These are phyloP conservation scores for Exophiala dermatitidis DNA, from an alignment of 2,329 filamentous ascomycete species.

Conservation along the genomic window DNA sequence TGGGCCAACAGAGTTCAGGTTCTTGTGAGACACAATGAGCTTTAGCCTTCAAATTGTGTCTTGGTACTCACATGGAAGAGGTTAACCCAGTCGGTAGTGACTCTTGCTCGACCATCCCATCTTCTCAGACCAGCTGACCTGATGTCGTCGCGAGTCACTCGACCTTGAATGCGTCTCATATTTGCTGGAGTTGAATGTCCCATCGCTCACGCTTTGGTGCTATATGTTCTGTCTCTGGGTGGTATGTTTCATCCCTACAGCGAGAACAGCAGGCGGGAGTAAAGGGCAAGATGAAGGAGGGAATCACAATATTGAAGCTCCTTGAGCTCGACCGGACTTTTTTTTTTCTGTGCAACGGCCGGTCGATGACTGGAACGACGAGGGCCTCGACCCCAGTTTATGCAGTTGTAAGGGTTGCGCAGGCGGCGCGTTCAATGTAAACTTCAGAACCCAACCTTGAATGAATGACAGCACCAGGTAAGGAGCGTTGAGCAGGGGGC, in stretches of 20 bases:
- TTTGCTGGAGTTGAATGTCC: background rate
- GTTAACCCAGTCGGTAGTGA: conserved; percentile 27
- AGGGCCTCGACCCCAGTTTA: conserved; percentile 3
- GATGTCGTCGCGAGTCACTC: conserved; percentile 24
- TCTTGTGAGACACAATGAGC: conserved; percentile 17
- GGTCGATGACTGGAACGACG: conserved; percentile 4
- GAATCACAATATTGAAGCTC: conserved; percentile 1
- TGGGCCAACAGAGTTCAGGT: conserved; percentile 26
- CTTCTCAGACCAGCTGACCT: conserved; percentile 26
- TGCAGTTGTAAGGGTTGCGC: conserved; percentile 2
- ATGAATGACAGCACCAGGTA: background rate
- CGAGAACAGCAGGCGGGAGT: background rate
- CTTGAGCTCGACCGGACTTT: background rate
- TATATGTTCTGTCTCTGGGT: conserved; percentile 5
- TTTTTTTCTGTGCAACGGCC: background rate
- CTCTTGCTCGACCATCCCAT: conserved; percentile 26
- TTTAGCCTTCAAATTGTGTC: background rate
- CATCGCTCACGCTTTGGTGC: background rate
- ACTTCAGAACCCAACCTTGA: background rate
- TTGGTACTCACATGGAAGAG: conserved; percentile 23
- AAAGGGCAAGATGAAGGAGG: background rate
- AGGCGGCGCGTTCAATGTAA: background rate
- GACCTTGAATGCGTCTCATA: conserved; percentile 23
- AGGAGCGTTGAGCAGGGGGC: background rate
- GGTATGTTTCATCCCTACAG: conserved; percentile 17